Evolutionary conservation across 1,284 basidiomycete species (phyloP).

Genomic region (Austroboletus niveus): DNA sequence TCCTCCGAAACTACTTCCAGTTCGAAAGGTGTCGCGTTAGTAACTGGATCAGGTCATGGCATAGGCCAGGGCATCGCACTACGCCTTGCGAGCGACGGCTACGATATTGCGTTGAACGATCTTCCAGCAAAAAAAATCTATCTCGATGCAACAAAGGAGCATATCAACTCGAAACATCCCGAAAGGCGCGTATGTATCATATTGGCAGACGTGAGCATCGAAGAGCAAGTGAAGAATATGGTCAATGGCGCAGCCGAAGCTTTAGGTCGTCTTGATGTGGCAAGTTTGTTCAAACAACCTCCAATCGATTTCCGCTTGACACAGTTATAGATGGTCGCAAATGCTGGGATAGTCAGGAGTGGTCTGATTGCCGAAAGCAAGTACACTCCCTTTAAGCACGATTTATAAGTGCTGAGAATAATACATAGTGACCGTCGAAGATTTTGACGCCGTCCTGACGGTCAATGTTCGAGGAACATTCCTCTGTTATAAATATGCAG

Average conservation of each 20-base stretch:
- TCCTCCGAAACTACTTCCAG: neutral
- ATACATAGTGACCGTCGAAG: constrained; percentile 7
- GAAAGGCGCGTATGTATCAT: neutral
- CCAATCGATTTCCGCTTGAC: no score
- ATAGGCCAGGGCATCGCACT: constrained; percentile 25
- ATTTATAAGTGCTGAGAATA: neutral
- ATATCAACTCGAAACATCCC: neutral
- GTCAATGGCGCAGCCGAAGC: constrained; percentile 29
- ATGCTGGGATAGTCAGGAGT: constrained; percentile 32
- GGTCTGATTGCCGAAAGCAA: constrained; percentile 27
- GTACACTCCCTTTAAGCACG: neutral
- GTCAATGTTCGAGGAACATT: constrained; percentile 37
- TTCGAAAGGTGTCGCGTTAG: constrained; percentile 28
- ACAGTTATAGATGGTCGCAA: constrained; percentile 37
- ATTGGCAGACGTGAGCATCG: constrained; percentile 8
- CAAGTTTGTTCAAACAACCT: constrained; percentile 20
- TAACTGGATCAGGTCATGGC: constrained; percentile 31
- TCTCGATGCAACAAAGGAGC: neutral
- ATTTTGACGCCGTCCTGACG: constrained; percentile 27
- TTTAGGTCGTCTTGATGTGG: constrained; percentile 29
- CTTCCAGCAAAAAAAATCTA: neutral
- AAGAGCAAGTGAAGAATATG: constrained; percentile 25
- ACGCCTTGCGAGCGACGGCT: constrained; percentile 38
- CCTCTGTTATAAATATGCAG: constrained; percentile 39
- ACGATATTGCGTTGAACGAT: constrained; percentile 38